Evolutionary conservation across 2,329 filamentous ascomycete genomes (phyloP).

Genomic region (Xenoacremonium recifei): DNA sequence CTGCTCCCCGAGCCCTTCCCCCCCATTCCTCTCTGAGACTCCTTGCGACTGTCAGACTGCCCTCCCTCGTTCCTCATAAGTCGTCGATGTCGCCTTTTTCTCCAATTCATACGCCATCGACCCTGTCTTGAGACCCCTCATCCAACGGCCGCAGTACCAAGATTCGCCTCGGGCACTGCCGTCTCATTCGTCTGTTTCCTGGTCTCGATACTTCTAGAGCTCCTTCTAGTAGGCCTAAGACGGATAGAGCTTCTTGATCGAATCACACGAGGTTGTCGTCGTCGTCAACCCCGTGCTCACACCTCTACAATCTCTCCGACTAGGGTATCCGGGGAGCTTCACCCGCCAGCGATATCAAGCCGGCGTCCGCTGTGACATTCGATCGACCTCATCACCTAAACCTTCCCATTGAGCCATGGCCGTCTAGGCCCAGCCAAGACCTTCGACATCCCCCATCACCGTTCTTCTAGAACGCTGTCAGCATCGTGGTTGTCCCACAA

Average conservation of each 20-base stretch:
- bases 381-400: too few species aligned
- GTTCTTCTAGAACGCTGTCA: slow-evolving; percentile 12
- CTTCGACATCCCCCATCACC: slow-evolving; percentile 6
- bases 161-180: slow-evolving; percentile 1
- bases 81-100: slow-evolving; percentile 21
- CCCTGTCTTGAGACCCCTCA: slow-evolving; percentile 9
- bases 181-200: slow-evolving; percentile 14
- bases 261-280: neutral
- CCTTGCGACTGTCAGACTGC: too few species aligned
- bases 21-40: neutral
- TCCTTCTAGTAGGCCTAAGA: too few species aligned
- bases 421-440: neutral
- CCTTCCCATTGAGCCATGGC: too few species aligned
- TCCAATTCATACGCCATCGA: slow-evolving; percentile 27
- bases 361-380: too few species aligned
- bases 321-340: too few species aligned
- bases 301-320: too few species aligned
- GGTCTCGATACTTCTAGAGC: too few species aligned
- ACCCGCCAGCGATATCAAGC: too few species aligned
- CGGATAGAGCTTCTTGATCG: neutral
- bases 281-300: too few species aligned
- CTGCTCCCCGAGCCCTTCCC: neutral
- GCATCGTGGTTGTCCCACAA: neutral
- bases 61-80: neutral
- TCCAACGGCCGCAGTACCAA: slow-evolving; percentile 17